These are phyloP conservation scores for Entomortierella beljakovae DNA, from an alignment of 192 early-diverging fungal genomes.

Conservation along the genomic window DNA sequence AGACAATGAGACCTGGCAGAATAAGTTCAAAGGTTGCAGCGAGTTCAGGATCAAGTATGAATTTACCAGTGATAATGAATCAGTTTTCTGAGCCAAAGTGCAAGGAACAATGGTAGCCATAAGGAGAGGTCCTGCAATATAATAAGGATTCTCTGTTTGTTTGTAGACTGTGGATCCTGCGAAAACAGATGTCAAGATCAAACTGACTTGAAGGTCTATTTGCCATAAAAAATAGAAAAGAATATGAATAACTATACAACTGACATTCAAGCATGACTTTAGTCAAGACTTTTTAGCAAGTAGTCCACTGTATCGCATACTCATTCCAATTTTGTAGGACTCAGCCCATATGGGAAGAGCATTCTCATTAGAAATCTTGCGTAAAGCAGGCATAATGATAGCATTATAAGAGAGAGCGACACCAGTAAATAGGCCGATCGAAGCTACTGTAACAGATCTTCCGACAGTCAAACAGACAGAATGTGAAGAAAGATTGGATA, in stretches of 20 bases:
- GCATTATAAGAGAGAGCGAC: conserved; percentile 20
- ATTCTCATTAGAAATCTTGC: neutral
- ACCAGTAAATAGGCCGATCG: conserved; percentile 36
- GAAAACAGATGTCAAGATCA: conserved; percentile 9
- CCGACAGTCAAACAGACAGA: neutral
- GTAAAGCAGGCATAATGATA: conserved; percentile 30
- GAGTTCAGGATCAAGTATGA: too few relatives aligned
- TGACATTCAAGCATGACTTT: too few relatives aligned
- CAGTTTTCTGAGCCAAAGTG: too few relatives aligned
- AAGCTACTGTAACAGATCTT: conserved; percentile 21
- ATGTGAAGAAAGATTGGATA: neutral
- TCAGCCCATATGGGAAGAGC: conserved; percentile 32
- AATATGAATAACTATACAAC: neutral
- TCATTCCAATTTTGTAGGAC: conserved; percentile 15
- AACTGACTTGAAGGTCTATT: conserved; percentile 14
- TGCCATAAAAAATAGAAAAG: too few relatives aligned
- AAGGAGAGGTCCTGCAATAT: conserved; percentile 12
- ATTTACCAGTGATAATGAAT: too few relatives aligned
- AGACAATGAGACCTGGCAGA: neutral
- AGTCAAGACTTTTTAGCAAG: too few relatives aligned
- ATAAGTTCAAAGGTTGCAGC: neutral
- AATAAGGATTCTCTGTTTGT: conserved; percentile 26
- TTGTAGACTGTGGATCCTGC: conserved; percentile 13
- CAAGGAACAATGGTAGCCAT: conserved; percentile 29
- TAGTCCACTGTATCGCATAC: neutral